These are phyloP conservation scores for Pulveroboletus sp. DNA, from an alignment of 768 basidiomycete species.

Conservation along the genomic window DNA sequence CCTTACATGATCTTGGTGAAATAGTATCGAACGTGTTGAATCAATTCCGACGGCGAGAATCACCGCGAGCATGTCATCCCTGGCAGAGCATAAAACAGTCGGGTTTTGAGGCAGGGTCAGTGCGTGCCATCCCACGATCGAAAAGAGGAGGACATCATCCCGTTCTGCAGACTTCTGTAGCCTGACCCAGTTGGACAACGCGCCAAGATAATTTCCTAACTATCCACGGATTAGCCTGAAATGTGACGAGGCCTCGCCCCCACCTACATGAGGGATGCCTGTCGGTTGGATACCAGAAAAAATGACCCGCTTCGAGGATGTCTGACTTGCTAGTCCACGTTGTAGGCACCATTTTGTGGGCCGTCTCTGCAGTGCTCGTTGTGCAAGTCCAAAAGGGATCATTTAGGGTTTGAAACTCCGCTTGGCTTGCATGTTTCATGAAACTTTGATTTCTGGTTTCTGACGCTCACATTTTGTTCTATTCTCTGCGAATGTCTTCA, in stretches of 20 bases:
- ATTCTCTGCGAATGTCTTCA: slow-evolving; percentile 3
- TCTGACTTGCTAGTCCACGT: slow-evolving; percentile 6
- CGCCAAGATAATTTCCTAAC: slow-evolving; percentile 94
- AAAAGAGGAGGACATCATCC: slow-evolving; percentile 69
- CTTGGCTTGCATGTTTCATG: slow-evolving; percentile 5
- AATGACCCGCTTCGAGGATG: slow-evolving; percentile 39
- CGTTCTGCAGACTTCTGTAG: slow-evolving; percentile 59
- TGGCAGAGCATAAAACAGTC: slow-evolving; percentile 49
- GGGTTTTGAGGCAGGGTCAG: slow-evolving; percentile 90
- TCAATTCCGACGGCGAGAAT: slow-evolving; percentile 84
- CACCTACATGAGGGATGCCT: slow-evolving; percentile 77
- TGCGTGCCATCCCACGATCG: slow-evolving; percentile 93
- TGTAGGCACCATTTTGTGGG: not conserved
- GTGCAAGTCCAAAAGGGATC: slow-evolving; percentile 9
- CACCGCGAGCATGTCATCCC: slow-evolving; percentile 75
- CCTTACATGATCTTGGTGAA: slow-evolving; percentile 85
- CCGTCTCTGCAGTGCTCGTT: slow-evolving; percentile 2
- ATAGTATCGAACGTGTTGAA: slow-evolving; percentile 66
- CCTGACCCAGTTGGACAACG: slow-evolving; percentile 82
- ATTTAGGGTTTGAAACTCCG: slow-evolving; percentile 32
- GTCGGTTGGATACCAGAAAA: slow-evolving; percentile 96
- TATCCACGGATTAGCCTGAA: slow-evolving; percentile 28
- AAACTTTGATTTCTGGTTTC: slow-evolving; percentile 1
- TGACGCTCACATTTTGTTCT: not conserved
- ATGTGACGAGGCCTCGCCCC: not conserved